Conservation (phyloP, 257 asterid species). For the Plantago elongata region DNA sequence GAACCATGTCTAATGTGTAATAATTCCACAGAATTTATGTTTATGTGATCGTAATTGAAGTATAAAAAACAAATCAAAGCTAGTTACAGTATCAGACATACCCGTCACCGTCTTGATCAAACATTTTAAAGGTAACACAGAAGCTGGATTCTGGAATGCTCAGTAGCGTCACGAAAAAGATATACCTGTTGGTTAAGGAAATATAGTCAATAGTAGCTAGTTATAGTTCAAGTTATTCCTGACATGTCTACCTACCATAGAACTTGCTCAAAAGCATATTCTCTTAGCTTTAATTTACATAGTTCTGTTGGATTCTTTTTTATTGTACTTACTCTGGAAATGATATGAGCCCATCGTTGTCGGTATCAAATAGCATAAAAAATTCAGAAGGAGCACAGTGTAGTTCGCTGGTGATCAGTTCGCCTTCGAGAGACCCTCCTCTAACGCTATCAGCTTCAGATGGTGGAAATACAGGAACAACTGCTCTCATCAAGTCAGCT, state of each 20-base stretch:
- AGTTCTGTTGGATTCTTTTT: neutral
- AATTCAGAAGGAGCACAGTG: slow-evolving; percentile 70
- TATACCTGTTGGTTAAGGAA: slow-evolving; percentile 45
- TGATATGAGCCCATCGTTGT: slow-evolving; percentile 82
- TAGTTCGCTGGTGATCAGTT: slow-evolving; percentile 36
- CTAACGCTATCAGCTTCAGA: slow-evolving; percentile 63
- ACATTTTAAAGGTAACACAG: slow-evolving; percentile 76
- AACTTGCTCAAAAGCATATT: neutral
- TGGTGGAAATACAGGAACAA: slow-evolving; percentile 89
- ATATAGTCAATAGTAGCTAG: neutral
- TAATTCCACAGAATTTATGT: neutral
- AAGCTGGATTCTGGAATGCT: slow-evolving; percentile 92
- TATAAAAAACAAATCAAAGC: neutral
- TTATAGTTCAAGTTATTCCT: neutral
- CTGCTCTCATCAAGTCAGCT: slow-evolving; percentile 83
- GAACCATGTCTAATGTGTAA: no score
- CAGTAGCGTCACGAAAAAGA: slow-evolving; percentile 78
- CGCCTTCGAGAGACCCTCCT: slow-evolving; percentile 76
- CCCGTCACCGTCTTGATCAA: slow-evolving; percentile 80
- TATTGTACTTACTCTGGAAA: slow-evolving; percentile 64
- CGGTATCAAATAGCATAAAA: slow-evolving; percentile 82
- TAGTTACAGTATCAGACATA: slow-evolving; percentile 21
- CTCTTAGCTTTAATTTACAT: neutral
- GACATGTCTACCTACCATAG: no score
- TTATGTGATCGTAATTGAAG: neutral